Evolutionary conservation across 129 eudicot genomes (phyloP), one percentile per base, ranked within the genome.

Genomic region (Escallonia rubra): DNA sequence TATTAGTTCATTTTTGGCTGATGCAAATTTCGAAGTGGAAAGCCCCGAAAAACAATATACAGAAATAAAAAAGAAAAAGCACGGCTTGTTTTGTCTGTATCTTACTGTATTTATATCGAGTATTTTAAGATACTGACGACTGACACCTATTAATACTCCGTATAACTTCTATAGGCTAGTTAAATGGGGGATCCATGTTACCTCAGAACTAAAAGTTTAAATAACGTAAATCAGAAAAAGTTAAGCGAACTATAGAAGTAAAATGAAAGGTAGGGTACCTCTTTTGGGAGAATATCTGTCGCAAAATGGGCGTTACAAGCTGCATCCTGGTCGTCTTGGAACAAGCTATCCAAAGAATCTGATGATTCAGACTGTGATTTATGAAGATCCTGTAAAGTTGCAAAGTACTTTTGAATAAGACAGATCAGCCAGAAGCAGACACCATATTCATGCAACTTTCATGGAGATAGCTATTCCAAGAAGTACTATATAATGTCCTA

Each of bases 321-420:
- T 14, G 65, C 50, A 73, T 69, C 84, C 71, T 74, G 80, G 40
- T 76, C 82, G 75, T 83, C 93, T 65, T 78, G 87, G 58, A 83
- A 82, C 79, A 89, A 80, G 74, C 81, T 68, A 63, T 80, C 95
- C 57, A 89, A 70, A 45, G 96, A 89, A 80, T 82, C 96, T 61
- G 91, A 82, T 65, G 98, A 86, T 73, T 71, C 84, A 7, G 84
- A 74, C 54, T 67, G 51, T 47, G 91, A 58, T 77, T 60, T 80
- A 57, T 71, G 78, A 50, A 68, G 73, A 64, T 76, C 89, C 98
- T 91, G 96, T 56, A 63, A 49, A 53, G 69, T 44, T 66, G 54
- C 46, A 67, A 4, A 45, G 6, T 16, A 54, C 51, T 16, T 5
- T 74, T 11, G 8, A 58, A 6, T n/a, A 50, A 46, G 43, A 58